Conservation (phyloP, 2,329 filamentous ascomycete species). For the Tympanopsis confertula region DNA sequence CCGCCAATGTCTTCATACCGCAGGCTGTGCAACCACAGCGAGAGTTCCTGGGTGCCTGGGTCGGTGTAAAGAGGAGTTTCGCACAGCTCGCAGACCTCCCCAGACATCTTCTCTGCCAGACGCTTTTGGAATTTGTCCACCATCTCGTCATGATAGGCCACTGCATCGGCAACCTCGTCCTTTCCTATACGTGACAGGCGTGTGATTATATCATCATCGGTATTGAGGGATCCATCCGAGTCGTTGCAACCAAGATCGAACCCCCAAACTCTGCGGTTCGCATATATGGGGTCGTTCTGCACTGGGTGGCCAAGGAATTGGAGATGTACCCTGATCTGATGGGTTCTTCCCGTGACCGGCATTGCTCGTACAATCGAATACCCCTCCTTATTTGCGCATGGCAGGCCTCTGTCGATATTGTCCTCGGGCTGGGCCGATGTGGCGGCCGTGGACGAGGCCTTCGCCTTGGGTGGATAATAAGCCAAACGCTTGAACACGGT, state of each 20-base stretch:
- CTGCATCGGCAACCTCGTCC: constrained; percentile 77
- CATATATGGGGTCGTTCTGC: constrained; percentile 94
- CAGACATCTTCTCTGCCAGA: constrained; percentile 88
- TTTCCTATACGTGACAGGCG: constrained; percentile 86
- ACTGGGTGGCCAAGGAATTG: constrained; percentile 93
- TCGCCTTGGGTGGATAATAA: constrained; percentile 61
- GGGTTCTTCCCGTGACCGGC: constrained; percentile 84
- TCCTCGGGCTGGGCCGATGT: constrained; percentile 3
- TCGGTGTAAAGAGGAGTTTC: constrained; percentile 86
- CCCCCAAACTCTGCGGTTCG: constrained; percentile 86
- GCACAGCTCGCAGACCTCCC: constrained; percentile 69
- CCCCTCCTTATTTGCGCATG: constrained; percentile 48
- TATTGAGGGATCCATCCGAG: constrained; percentile 53
- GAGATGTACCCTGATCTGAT: constrained; percentile 91
- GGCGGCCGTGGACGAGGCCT: constrained; percentile 5
- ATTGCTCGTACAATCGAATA: constrained; percentile 93
- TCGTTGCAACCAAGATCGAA: constrained; percentile 60
- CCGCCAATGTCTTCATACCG: constrained; percentile 77
- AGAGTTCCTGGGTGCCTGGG: constrained; percentile 78
- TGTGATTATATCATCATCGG: constrained; percentile 82
- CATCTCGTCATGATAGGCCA: constrained; percentile 90
- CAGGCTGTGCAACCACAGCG: constrained; percentile 85
- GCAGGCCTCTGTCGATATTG: constrained; percentile 15
- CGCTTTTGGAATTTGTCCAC: constrained; percentile 80
- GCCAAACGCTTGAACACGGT: constrained; percentile 86